phyloP scores from a whole-genome alignment of 208 protist genomes.

The Porcisia hertigi region DNA sequence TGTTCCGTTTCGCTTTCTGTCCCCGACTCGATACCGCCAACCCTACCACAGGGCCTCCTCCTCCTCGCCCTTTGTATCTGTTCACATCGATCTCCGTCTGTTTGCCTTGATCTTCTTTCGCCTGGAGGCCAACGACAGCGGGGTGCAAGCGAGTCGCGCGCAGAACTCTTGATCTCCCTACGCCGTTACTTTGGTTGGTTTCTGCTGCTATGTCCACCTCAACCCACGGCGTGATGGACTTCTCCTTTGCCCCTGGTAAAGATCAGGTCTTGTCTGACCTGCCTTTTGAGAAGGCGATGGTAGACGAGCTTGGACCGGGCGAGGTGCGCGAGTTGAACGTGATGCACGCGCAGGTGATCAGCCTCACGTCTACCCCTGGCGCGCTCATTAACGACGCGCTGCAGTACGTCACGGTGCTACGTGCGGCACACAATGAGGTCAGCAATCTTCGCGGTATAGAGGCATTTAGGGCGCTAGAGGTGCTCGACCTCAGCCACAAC shows the following conservation, averaged over 20 bases:
- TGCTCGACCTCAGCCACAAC: conserved; percentile 83
- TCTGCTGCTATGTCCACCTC: background rate
- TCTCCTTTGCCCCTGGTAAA: conserved; percentile 27
- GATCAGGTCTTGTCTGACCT: conserved; percentile 35
- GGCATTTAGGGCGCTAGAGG: conserved; percentile 58
- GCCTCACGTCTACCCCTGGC: conserved; percentile 34
- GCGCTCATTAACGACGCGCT: conserved; percentile 34
- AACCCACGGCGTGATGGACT: conserved; percentile 22
- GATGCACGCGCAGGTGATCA: conserved; percentile 30
- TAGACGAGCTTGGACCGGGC: conserved; percentile 8
- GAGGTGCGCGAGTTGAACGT: conserved; percentile 32
- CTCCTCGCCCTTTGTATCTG: background rate
- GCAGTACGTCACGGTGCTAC: conserved; percentile 62
- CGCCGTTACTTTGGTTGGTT: background rate
- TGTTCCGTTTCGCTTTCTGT: background rate
- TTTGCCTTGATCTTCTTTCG: too few species aligned
- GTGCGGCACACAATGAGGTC: conserved; percentile 64
- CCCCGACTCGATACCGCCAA: background rate
- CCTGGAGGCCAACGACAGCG: too few species aligned
- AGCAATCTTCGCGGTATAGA: conserved; percentile 66
- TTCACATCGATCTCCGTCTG: background rate
- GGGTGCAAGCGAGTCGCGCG: background rate
- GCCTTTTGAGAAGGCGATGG: conserved; percentile 10
- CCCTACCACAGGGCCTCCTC: background rate
- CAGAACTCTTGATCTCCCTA: background rate